Conservation (phyloP, 176 grass and related monocot species). For the Thinopyrum elongatum region DNA sequence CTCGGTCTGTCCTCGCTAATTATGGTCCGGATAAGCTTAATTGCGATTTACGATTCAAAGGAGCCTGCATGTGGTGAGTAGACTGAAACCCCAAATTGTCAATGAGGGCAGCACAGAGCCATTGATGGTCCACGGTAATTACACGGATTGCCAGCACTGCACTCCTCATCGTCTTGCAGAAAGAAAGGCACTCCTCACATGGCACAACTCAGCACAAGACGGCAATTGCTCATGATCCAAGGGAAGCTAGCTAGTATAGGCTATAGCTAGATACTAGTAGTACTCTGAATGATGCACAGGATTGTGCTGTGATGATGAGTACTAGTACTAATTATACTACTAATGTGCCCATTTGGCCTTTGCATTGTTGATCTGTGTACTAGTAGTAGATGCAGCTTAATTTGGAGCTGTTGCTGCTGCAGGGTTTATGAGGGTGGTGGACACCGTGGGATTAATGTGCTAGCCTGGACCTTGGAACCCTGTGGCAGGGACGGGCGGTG, state of each 20-base stretch:
- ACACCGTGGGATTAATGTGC: slow-evolving; percentile 29
- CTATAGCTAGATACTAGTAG: neutral
- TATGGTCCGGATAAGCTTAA: neutral
- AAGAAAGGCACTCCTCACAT: neutral
- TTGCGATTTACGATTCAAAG: neutral
- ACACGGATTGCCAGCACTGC: neutral
- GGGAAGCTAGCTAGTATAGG: neutral
- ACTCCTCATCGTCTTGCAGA: slow-evolving; percentile 8
- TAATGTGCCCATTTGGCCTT: neutral
- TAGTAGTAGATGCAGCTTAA: neutral
- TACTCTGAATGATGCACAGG: neutral
- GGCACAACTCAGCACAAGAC: slow-evolving; percentile 18
- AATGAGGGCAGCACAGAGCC: slow-evolving; percentile 12
- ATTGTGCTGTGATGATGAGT: neutral
- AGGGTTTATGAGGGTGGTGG: slow-evolving; percentile 24
- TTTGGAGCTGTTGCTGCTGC: neutral
- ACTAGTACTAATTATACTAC: neutral
- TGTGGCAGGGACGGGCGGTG: neutral
- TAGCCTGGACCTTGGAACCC: slow-evolving; percentile 35
- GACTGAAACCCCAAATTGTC: neutral
- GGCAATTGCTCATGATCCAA: slow-evolving; percentile 29
- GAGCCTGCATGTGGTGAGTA: slow-evolving; percentile 44
- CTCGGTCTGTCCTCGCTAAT: neutral
- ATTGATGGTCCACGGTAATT: neutral
- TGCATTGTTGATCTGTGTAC: neutral